Evolutionary conservation across 306 rosid genomes (phyloP).

Genomic region (Senna tora): DNA sequence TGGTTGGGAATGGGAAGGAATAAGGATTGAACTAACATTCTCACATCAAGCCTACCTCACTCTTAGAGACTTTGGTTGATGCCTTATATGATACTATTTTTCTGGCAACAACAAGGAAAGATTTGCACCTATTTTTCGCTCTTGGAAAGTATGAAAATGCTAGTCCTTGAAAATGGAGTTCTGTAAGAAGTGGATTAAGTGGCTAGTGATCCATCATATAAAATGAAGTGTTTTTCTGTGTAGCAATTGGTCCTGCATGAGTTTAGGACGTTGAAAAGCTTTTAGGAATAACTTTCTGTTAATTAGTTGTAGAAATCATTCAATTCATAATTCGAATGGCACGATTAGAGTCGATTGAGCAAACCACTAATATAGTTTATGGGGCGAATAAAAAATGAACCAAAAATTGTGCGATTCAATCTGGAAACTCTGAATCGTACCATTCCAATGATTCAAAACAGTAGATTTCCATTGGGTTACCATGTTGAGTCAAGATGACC

Average conservation of each 20-base stretch:
- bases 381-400: too few relatives aligned
- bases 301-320: too few relatives aligned
- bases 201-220: background rate
- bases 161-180: background rate
- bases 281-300: background rate
- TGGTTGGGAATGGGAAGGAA: background rate
- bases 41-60: background rate
- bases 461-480: too few relatives aligned
- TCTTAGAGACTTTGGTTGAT: background rate
- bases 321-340: too few relatives aligned
- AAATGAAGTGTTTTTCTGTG: background rate
- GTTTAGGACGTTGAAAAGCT: background rate
- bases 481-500: too few relatives aligned
- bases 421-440: too few relatives aligned
- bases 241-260: background rate
- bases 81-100: background rate
- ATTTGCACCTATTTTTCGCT: background rate
- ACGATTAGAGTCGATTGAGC: too few relatives aligned
- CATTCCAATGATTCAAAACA: too few relatives aligned
- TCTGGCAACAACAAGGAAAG: background rate
- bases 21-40: background rate
- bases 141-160: background rate
- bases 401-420: too few relatives aligned
- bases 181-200: background rate
- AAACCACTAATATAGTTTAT: too few relatives aligned